These are phyloP conservation scores for Panicum virgatum DNA, from an alignment of 202 grass and related monocot species.

Conservation along the genomic window DNA sequence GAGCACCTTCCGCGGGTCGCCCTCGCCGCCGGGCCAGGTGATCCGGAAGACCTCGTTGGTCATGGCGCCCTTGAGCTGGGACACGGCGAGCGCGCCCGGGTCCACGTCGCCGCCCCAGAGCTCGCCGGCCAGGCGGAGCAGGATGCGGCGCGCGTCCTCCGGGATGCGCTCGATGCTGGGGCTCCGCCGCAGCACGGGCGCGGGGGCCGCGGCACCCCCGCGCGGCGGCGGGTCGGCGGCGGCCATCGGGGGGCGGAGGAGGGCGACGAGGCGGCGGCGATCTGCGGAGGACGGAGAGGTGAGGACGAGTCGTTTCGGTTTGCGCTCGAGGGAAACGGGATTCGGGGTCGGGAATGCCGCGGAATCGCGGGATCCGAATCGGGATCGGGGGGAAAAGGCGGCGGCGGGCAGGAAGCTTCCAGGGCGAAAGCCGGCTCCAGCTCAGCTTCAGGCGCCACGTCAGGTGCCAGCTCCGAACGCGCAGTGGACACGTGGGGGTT, in stretches of 20 bases:
- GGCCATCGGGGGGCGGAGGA: conserved; percentile 30
- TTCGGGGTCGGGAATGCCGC: conserved; percentile 15
- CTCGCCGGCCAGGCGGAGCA: conserved; percentile 67
- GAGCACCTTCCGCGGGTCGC: conserved; percentile 66
- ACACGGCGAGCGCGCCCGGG: conserved; percentile 54
- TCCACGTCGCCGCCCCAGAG: conserved; percentile 68
- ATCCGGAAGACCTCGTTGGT: conserved; percentile 97
- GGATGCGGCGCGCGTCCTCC: conserved; percentile 72
- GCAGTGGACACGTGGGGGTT: background rate
- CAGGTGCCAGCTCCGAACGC: conserved; percentile 1
- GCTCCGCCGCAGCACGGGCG: conserved; percentile 25
- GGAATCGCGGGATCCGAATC: conserved; percentile 38
- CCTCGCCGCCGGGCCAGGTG: conserved; percentile 63
- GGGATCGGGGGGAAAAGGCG: background rate
- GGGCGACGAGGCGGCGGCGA: conserved; percentile 27
- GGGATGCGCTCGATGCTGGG: conserved; percentile 76
- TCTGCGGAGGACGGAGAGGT: conserved; percentile 10
- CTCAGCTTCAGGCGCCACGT: background rate
- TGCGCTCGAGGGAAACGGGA: too few species aligned
- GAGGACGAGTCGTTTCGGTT: background rate
- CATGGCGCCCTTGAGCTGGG: conserved; percentile 84
- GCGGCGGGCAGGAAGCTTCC: conserved; percentile 24
- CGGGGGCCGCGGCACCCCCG: background rate
- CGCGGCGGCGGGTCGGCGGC: conserved; percentile 34
- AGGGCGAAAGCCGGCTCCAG: background rate